Percentiles rank a stretch among this genome's conserved stretches.
phyloP scores from a whole-genome alignment of 176 grass and related monocot species.

The Stipa capillata region DNA sequence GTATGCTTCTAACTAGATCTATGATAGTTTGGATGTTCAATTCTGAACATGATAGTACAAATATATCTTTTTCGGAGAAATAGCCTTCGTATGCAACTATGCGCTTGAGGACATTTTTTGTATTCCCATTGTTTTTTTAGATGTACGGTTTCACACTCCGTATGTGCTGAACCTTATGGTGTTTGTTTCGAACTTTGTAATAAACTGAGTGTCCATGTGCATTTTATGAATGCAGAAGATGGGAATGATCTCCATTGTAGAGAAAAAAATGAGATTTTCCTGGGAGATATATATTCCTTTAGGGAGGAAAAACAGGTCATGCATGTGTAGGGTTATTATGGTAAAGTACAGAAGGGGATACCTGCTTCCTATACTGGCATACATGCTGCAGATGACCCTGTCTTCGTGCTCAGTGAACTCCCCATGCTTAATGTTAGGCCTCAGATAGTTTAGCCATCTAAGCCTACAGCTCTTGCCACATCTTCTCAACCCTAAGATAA shows the following conservation, averaged over 20 bases:
- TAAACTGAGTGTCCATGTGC: no score
- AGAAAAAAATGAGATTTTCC: no score
- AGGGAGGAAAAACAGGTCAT: neutral
- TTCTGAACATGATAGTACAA: neutral
- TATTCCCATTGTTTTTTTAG: no score
- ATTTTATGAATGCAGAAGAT: no score
- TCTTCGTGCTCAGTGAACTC: conserved; percentile 89
- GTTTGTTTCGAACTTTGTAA: no score
- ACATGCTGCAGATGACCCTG: conserved; percentile 74
- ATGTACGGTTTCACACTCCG: no score
- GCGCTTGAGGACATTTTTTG: no score
- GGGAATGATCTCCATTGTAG: no score
- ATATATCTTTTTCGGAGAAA: neutral
- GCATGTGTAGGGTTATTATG: neutral
- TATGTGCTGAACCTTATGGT: no score
- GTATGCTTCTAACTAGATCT: neutral
- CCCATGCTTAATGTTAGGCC: conserved; percentile 90
- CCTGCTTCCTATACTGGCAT: conserved; percentile 89
- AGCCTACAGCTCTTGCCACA: conserved; percentile 97
- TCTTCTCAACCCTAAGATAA: conserved; percentile 62
- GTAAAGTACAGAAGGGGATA: conserved; percentile 19
- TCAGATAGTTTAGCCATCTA: conserved; percentile 95
- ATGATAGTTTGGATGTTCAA: neutral
- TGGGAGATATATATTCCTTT: neutral
- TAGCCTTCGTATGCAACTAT: no score